Evolutionary conservation across 2,329 filamentous ascomycete genomes (phyloP), one percentile per base, ranked within the genome.

Genomic region (Scedosporium minutisporum): DNA sequence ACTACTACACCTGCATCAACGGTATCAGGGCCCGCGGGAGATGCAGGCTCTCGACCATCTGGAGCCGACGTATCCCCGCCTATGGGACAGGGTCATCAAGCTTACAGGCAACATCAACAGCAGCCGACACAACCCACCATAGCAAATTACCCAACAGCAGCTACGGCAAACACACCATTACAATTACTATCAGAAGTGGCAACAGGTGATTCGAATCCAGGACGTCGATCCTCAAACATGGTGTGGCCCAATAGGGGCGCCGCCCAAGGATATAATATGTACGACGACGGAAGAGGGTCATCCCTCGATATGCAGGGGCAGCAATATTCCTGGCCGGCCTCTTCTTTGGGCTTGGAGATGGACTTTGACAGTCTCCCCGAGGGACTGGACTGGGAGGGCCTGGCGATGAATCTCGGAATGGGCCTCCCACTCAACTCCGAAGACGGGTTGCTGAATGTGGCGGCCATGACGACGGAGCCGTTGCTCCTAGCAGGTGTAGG

Each of bases 161-260:
- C 48, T 18, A 69, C 74, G 68, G 75, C 75, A 38, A 83, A 80
- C 67, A 84, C 82, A 0, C 82, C 82, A 1, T 75, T 85, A 3
- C 80, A 84, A 61, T 74, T 85, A 25, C 76, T 85, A 6, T 84
- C 82, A 44, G 82, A 85, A 66, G 78, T 84, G 41, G 82, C 82
- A n/a, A 80, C 78, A 64, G 73, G 71, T 41, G 60, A 61, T 23
- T 42, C 60, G 27, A 44, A 44, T n/a, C 14, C 53, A 14, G 25
- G 48, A 14, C 27, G 25, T 5, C 60, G 46, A 18, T 6, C 46
- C 23, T 41, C 58, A 12, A 25, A 51, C 25, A 18, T 57, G n/a
- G 48, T 29, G n/a, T 61, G 60, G 60, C 29, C 25, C 18, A 57
- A 21, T 18, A 61, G 46, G 21, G 46, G 48, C 7, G 5, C 60